Evolutionary conservation across 495 filamentous ascomycete species (phyloP), one percentile per base, ranked within the genome.

Genomic region (Talaromyces stipitatus): DNA sequence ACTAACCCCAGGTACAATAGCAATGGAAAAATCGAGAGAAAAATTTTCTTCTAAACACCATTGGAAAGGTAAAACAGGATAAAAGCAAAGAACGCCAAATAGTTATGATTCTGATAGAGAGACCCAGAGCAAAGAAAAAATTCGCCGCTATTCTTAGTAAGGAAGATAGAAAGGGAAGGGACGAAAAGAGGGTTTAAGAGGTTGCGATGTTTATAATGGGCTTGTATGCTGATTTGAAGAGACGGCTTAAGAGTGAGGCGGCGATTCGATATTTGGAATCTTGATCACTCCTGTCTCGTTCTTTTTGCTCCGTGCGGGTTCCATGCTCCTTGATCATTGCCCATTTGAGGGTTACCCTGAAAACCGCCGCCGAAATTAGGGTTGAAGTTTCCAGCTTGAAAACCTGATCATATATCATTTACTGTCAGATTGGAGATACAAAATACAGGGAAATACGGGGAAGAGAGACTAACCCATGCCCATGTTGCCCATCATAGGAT

Each of bases 281-380:
- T 36, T 32, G 36, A 27, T 67, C 77, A 87, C 64, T 87, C 84
- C 59, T 83, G 83, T 55, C 88, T 81, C 58, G 85, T 85, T 56
- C 88, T 80, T 69, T 95, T 95, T 8, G 87, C 83, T 26, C 88
- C 88, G 61, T 95, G 90, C 0, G 90, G 90, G 62, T 95, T 94
- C 82, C 88, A 88, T 61, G 79, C 80, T 27, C 82, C 85, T 30
- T 55, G 54, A 58, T 81, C 82, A 30, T 73, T 77, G 6, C 65
- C 70, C 10, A 69, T 77, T 58, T 84, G 82, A 62, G 85, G 82
- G 56, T 78, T 76, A 55, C 74, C 73, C 69, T 92, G 95, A 81
- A 92, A 92, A 57, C 79, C 84, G 51, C 88, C 87, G 66, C 91
- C 92, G 72, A 94, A 96, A 57, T 83, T 83, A 66, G 79, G 79